phyloP scores from a whole-genome alignment of 306 rosid genomes.

The Prunus mira region DNA sequence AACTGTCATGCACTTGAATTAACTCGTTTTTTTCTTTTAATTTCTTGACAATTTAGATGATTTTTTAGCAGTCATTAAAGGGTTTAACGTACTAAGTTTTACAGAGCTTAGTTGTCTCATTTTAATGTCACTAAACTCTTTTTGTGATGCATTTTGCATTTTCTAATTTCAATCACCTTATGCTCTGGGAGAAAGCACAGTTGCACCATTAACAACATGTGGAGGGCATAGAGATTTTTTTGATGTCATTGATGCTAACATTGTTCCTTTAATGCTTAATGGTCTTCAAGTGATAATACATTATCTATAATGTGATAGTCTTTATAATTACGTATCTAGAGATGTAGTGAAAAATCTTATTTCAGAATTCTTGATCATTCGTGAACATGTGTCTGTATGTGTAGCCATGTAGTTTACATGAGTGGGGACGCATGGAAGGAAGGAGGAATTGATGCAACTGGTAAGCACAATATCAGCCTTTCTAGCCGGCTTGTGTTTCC shows the following conservation, averaged over 20 bases:
- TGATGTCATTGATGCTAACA: background rate
- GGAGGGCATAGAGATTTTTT: background rate
- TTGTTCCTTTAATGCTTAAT: background rate
- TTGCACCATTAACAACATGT: background rate
- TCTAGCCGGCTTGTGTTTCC: background rate
- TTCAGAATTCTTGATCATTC: slow-evolving; percentile 28
- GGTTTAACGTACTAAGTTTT: background rate
- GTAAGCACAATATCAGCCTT: slow-evolving; percentile 43
- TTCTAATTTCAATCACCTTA: background rate
- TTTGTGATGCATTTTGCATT: background rate
- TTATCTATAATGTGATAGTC: background rate
- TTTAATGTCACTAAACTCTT: background rate
- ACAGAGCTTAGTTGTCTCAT: background rate
- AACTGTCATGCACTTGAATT: background rate
- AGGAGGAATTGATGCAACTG: slow-evolving; percentile 99
- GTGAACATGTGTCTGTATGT: slow-evolving; percentile 12
- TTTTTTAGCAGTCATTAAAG: background rate
- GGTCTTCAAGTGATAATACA: background rate
- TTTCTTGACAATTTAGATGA: too few species aligned
- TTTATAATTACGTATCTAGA: background rate
- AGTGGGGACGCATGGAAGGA: slow-evolving; percentile 99
- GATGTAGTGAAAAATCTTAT: background rate
- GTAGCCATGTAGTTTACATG: slow-evolving; percentile 96
- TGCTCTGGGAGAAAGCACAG: background rate
- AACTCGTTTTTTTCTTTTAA: background rate